Evolutionary conservation across 805 yeast genomes (phyloP), one percentile per base, ranked within the genome.

Genomic region (Cyberlindnera japonica): DNA sequence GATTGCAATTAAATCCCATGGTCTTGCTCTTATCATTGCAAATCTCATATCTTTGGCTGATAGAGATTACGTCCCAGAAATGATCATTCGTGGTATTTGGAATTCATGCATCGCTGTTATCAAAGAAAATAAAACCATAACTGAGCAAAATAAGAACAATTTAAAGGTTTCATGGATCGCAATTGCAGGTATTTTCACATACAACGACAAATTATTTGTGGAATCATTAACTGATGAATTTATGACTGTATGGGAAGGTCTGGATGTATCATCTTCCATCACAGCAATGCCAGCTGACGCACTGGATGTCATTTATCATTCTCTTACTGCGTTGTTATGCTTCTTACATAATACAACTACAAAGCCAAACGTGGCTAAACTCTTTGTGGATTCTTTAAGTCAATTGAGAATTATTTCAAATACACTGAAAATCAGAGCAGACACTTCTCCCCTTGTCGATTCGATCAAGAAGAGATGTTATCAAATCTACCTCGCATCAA

Each of bases 131-230:
- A 58, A 56, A 21, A 56, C 62, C 3, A 47, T 66, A 4, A 61
- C 63, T 0, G 49, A 59, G 9, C 31, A 60, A 31, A 39, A 67
- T 44, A 55, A 64, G 57, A 54, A 62, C 49, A 57, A 69, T 50
- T 54, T 66, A 27, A 36, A 74, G 35, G 57, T 74, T 31, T 61
- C 86, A 29, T 84, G 93, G 91, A 69, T 75, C 13, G 52, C 81
- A 18, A 53, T 84, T 17, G 66, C 71, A 44, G 91, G 91, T 3
- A 58, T 83, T 4, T 75, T 83, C 69, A 74, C 79, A 36, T 74
- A 76, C 51, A 53, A 62, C 0, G 83, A 82, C 26, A 70, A 71
- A 13, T 62, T 67, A 18, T 74, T 76, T 41, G 64, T 84, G 26
- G 64, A 69, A 37, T 65, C 77, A 41, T 81, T 81, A 47, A 62